Conservation (phyloP, 331 rosid genomes). For the Quercus lobata region DNA sequence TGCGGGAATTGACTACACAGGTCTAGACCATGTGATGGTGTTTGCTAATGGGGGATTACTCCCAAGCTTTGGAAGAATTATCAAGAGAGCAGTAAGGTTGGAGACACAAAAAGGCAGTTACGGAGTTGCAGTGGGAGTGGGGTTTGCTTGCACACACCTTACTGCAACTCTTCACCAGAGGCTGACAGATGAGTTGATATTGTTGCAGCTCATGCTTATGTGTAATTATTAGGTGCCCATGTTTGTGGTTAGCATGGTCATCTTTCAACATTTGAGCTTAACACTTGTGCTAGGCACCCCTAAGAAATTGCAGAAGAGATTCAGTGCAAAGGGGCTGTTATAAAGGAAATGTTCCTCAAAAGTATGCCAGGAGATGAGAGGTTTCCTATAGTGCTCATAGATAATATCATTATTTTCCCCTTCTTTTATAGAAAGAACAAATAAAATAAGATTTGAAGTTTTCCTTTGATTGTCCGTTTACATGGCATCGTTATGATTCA, state of each 20-base stretch:
- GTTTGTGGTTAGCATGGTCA: constrained; percentile 4
- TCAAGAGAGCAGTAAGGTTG: constrained; percentile 65
- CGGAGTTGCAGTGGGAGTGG: constrained; percentile 65
- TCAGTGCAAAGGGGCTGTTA: not conserved
- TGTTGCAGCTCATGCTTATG: constrained; percentile 11
- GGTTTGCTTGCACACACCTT: constrained; percentile 91
- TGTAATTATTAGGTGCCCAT: not conserved
- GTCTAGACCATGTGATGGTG: constrained; percentile 89
- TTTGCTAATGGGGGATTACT: constrained; percentile 88
- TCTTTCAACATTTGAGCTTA: not conserved
- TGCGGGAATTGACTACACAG: constrained; percentile 82
- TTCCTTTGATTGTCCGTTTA: no score
- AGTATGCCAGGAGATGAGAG: not conserved
- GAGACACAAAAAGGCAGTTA: constrained; percentile 59
- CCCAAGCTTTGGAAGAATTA: constrained; percentile 36
- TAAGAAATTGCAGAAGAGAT: not conserved
- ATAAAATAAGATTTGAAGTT: no score
- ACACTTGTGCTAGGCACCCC: not conserved
- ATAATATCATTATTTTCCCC: not conserved
- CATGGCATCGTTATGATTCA: no score
- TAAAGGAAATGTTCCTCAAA: not conserved
- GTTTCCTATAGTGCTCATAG: not conserved
- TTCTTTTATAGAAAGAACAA: not conserved
- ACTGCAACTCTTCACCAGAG: constrained; percentile 97
- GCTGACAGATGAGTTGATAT: constrained; percentile 59